Evolutionary conservation across 2,329 filamentous ascomycete species (phyloP), one percentile per base, ranked within the genome.

Genomic region (Chaetomiaceae sp.): DNA sequence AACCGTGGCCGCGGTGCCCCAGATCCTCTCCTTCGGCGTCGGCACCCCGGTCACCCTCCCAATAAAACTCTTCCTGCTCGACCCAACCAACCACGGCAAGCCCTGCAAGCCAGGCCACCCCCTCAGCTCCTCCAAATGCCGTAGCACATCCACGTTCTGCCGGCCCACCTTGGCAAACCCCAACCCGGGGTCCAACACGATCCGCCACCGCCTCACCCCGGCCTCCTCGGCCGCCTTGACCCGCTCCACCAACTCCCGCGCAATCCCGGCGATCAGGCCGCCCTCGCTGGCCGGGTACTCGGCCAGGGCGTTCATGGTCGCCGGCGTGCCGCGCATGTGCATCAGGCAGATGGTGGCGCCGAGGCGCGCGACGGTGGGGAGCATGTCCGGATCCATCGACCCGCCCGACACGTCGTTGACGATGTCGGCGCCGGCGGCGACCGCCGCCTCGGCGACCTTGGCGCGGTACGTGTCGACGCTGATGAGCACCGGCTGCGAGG

Each of bases 371-470:
- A 92, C 85, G 0, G 88, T 90, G 13, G 83, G 64, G 0, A 99
- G 80, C 90, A 99, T 97, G 0, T 79, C 77, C 0, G 81, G 73
- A 67, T 97, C 94, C 46, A 96, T 75, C 4, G 76, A 66, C 3
- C 94, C 94, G 1, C 86, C 90, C 0, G 90, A 95, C 32, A 99
- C 85, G 69, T 99, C 94, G 71, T 99, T 99, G 72, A 99, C 83
- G 58, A 99, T 87, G 67, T 96, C 86, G 6, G 91, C 92, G 46
- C 94, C 94, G 4, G 85, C 88, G 23, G 75, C 72, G 52, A 94
- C 77, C 16, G 90, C 89, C 18, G 82, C 82, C 62, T 85, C 80
- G 2, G 92, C 94, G 1, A 99, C 92, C 1, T 76, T 73, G 0
- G 92, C 87, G 29, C 90, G 88, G 72, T 95, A 99, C 3, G 94